Conservation (phyloP, 352 stramenopile species). For the Globisporangium paddicum region DNA sequence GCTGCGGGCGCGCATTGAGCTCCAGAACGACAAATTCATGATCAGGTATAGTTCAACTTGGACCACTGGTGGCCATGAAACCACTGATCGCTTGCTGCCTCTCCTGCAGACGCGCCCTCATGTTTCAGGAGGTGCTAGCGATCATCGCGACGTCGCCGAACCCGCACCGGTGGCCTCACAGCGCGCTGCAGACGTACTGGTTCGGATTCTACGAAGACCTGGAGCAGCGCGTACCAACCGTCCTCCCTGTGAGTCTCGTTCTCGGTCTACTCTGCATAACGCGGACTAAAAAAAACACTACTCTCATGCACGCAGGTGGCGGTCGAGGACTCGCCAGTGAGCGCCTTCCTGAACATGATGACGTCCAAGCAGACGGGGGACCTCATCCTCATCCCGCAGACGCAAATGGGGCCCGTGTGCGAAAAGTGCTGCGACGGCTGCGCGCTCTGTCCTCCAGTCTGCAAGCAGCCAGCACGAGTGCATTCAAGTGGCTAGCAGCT, state of each 20-base stretch:
- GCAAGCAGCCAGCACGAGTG: conserved; percentile 3
- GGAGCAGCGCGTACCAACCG: conserved; percentile 29
- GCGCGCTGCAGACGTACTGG: conserved; percentile 72
- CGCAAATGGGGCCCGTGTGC: conserved; percentile 70
- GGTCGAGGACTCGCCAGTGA: conserved; percentile 43
- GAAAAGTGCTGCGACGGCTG: conserved; percentile 64
- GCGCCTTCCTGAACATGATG: conserved; percentile 59
- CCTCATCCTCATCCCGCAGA: conserved; percentile 72
- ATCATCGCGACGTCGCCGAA: conserved; percentile 57
- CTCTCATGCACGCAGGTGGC: conserved; percentile 23
- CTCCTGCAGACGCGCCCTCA: conserved; percentile 33
- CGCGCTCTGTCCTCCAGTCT: conserved; percentile 26
- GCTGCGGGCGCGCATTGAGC: conserved; percentile 59
- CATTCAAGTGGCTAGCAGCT: neutral
- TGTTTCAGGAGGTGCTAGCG: conserved; percentile 76
- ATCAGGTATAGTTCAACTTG: too few relatives aligned
- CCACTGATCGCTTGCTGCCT: neutral
- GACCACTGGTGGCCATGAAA: too few relatives aligned
- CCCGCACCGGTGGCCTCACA: conserved; percentile 56
- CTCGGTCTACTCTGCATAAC: neutral
- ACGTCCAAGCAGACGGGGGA: conserved; percentile 67
- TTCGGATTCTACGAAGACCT: conserved; percentile 56
- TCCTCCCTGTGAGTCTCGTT: conserved; percentile 33
- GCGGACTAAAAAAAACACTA: too few relatives aligned
- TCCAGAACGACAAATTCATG: conserved; percentile 58